Conservation (phyloP, 768 basidiomycete species). For the Harrya chromipes region DNA sequence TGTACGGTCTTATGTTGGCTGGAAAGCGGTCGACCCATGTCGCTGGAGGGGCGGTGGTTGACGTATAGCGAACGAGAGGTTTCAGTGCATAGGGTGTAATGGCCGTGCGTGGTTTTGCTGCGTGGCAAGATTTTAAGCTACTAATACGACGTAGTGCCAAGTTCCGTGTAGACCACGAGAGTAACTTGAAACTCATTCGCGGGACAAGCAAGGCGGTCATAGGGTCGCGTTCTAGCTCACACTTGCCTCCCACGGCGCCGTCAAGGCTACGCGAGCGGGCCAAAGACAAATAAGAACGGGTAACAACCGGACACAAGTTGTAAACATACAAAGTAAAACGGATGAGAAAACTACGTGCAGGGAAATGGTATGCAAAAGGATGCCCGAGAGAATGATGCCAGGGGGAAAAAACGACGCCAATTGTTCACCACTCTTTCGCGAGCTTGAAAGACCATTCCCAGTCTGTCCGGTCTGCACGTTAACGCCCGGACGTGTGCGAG, state of each 20-base stretch:
- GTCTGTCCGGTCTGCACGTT: slow-evolving; percentile 18
- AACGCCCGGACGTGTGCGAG: slow-evolving; percentile 1
- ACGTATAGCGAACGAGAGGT: slow-evolving; percentile 14
- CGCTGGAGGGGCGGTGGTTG: slow-evolving; percentile 18
- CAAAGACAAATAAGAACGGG: background rate
- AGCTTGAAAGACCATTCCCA: slow-evolving; percentile 84
- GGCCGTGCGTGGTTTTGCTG: background rate
- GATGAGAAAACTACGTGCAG: slow-evolving; percentile 27
- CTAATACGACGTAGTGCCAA: background rate
- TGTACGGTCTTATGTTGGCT: slow-evolving; percentile 63
- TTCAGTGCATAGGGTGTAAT: background rate
- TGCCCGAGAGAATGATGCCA: slow-evolving; percentile 26
- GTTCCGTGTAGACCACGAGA: background rate
- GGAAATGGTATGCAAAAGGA: slow-evolving; percentile 27
- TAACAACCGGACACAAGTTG: slow-evolving; percentile 9
- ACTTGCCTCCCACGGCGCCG: background rate
- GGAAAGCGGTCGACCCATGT: slow-evolving; percentile 74
- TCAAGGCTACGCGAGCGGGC: too few relatives aligned
- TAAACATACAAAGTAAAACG: slow-evolving; percentile 18
- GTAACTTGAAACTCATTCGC: background rate
- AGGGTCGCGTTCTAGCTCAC: background rate
- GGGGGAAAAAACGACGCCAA: slow-evolving; percentile 10
- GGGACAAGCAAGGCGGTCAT: slow-evolving; percentile 13
- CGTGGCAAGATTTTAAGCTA: background rate
- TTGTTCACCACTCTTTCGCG: slow-evolving; percentile 80